These are phyloP conservation scores for Paralagenidium karlingii DNA, from an alignment of 352 stramenopile genomes.

Conservation along the genomic window DNA sequence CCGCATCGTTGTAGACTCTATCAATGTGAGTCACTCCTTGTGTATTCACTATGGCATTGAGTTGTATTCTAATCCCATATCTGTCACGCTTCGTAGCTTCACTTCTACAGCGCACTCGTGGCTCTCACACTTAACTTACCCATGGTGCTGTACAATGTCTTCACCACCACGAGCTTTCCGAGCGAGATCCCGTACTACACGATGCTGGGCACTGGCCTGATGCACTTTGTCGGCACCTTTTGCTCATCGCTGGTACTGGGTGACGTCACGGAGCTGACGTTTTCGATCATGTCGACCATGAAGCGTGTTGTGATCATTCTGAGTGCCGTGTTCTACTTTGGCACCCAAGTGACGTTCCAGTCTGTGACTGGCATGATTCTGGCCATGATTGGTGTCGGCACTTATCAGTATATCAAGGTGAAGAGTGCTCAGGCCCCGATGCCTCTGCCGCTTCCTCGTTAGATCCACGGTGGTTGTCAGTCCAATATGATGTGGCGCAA, in stretches of 20 bases:
- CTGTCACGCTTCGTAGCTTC: conserved; percentile 25
- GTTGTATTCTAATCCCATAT: not conserved
- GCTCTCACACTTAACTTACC: conserved; percentile 78
- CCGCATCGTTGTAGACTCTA: conserved; percentile 57
- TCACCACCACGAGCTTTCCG: conserved; percentile 10
- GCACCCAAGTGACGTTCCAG: conserved; percentile 55
- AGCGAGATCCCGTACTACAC: conserved; percentile 48
- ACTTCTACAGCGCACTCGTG: conserved; percentile 78
- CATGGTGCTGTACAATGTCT: conserved; percentile 38
- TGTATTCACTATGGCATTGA: too few relatives aligned
- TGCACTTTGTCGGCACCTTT: conserved; percentile 75
- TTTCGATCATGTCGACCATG: conserved; percentile 86
- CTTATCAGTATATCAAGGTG: conserved; percentile 74
- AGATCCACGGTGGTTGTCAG: too few relatives aligned
- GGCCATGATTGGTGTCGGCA: conserved; percentile 52
- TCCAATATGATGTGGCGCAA: too few relatives aligned
- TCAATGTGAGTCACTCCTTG: conserved; percentile 59
- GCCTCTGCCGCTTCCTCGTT: conserved; percentile 30
- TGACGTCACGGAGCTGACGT: conserved; percentile 79
- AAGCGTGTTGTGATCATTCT: conserved; percentile 82
- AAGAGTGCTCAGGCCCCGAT: conserved; percentile 13
- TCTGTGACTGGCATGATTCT: conserved; percentile 64
- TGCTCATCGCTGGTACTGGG: conserved; percentile 71
- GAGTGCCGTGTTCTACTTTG: conserved; percentile 77
- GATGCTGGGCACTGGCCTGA: conserved; percentile 65